Percentiles rank a stretch among this genome's conserved stretches.
Conservation (phyloP, 306 rosid genomes). For the Abrus precatorius region DNA sequence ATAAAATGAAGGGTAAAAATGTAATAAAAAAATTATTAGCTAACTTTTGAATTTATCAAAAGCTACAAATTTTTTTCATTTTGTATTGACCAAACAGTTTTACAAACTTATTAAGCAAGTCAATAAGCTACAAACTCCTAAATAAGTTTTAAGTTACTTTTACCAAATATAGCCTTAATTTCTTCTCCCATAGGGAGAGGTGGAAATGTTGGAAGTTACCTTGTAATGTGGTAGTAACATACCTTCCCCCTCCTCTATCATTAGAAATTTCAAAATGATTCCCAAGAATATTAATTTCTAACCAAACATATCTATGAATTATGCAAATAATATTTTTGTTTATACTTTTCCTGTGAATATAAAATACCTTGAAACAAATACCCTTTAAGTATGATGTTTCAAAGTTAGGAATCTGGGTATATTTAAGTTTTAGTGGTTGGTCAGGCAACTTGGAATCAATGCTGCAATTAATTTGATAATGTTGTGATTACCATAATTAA, state of each 20-base stretch:
- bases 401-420: conserved; percentile 24
- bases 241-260: not conserved
- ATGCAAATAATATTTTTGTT: not conserved
- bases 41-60: too few relatives aligned
- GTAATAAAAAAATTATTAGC: too few relatives aligned
- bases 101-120: too few relatives aligned
- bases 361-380: not conserved
- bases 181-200: too few relatives aligned
- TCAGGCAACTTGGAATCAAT: conserved; percentile 4
- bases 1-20: too few relatives aligned
- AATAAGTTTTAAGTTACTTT: not conserved
- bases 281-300: not conserved
- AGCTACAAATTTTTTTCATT: too few relatives aligned
- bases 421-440: conserved; percentile 8
- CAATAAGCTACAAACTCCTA: too few relatives aligned
- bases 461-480: not conserved
- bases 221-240: not conserved
- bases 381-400: conserved; percentile 1
- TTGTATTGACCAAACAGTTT: too few relatives aligned
- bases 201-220: not conserved
- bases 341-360: not conserved
- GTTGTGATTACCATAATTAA: too few relatives aligned
- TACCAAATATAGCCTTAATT: too few relatives aligned
- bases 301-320: not conserved
- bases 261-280: not conserved